Evolutionary conservation across 768 basidiomycete species (phyloP), one percentile per base, ranked within the genome.

Genomic region (Podaxis sp.): DNA sequence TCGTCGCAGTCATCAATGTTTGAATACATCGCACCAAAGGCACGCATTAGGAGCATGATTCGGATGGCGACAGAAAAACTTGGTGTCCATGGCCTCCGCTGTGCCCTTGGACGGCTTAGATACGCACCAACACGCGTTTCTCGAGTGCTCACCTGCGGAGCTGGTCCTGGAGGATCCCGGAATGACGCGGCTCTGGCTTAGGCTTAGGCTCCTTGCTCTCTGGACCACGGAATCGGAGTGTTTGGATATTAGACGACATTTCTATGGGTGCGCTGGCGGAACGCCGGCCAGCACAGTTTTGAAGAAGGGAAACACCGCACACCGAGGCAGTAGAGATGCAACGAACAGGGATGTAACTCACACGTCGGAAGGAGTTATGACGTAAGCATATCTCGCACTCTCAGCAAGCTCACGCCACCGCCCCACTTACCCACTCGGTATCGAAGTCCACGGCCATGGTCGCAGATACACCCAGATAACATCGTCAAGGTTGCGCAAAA

Each of bases 1-100:
- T 99, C 97, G 71, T 99, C 97, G 66, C 97, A 99, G 71, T 99
- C 97, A 69, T 88, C 86, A 60, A 96, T 92, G 67, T 94, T 94
- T 12, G 91, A 86, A 72, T 99, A 99, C 95, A 99, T 98, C 2
- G 95, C 97, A 0, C 84, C 88, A 26, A 85, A 77, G 33, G 95
- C 82, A 20, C 97, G 86, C 17, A 97, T 70, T 15, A 99, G 82
- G 55, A 97, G 76, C 44, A 98, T 72, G 44, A 97, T 82, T 53
- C 96, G 87, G 64, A 98, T 78, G 4, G 95, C 97, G 5, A 91
- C 77, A 38, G 88, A 89, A 70, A 95, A 90, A 65, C 87, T 84
- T 52, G 97, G 96, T 55, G 84, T 84, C 88, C 93, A 94, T 82
- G 94, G 93, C 40, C 86, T 84, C 53, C 85, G 84, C 66, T 88